phyloP scores from a whole-genome alignment of 805 yeast species.

The Blastobotrys parvus region DNA sequence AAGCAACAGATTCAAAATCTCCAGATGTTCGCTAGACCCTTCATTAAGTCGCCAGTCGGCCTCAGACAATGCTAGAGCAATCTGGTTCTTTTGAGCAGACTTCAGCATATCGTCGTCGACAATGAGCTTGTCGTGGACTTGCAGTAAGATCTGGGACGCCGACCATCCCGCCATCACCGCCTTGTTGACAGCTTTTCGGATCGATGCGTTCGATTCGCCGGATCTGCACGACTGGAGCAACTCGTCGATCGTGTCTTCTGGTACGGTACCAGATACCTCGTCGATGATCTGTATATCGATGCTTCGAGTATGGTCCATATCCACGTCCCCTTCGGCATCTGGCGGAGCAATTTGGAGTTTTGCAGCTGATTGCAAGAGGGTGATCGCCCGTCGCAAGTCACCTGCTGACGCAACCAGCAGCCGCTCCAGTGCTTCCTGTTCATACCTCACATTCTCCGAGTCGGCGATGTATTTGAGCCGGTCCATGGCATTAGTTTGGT shows the following conservation, averaged over 20 bases:
- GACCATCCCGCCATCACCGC: conserved; percentile 67
- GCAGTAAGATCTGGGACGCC: conserved; percentile 61
- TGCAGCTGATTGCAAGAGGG: conserved; percentile 77
- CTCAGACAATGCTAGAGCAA: conserved; percentile 60
- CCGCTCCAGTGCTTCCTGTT: conserved; percentile 47
- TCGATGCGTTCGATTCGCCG: conserved; percentile 16
- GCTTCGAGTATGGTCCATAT: conserved; percentile 20
- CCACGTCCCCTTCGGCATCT: conserved; percentile 25
- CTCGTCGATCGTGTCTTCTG: conserved; percentile 36
- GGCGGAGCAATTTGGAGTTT: conserved; percentile 34
- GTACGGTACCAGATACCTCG: conserved; percentile 74
- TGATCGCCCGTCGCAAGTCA: conserved; percentile 89
- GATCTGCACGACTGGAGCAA: conserved; percentile 32
- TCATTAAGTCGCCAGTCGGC: conserved; percentile 67
- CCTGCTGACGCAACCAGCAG: conserved; percentile 74
- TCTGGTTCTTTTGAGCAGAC: conserved; percentile 50
- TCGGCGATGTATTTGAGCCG: conserved; percentile 58
- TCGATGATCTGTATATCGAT: conserved; percentile 43
- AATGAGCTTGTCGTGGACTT: conserved; percentile 55
- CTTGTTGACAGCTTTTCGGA: conserved; percentile 38
- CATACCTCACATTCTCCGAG: conserved; percentile 37
- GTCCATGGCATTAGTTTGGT: conserved; percentile 56
- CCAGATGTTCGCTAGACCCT: conserved; percentile 87
- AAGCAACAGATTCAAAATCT: conserved; percentile 55
- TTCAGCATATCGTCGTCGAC: conserved; percentile 45